Base-by-base conservation (phyloP, 1,284 basidiomycete species). In the Butyriboletus appendiculatus region DNA sequence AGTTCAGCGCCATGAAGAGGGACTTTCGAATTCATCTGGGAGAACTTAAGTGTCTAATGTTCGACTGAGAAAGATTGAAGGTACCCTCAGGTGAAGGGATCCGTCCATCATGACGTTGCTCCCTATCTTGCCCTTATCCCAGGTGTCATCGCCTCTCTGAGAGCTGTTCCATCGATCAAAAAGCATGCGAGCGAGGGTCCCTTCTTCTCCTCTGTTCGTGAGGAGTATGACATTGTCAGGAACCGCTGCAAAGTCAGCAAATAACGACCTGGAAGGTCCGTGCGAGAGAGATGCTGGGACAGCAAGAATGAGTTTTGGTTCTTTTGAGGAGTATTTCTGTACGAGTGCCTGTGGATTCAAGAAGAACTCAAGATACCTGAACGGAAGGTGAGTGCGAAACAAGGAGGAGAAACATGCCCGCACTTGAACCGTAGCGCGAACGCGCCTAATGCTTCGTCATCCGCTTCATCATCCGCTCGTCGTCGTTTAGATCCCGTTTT, bases 221-320 rank as follows among this genome's bases (percentile, higher is more conserved):
- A 97, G 79, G 5, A 98, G 77, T 26, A 98, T 80, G 38, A 95
- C 87, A 61, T 97, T 97, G 53, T 88, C 87, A 0, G 90, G 83
- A 11, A 85, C 80, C 8, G 83, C 78, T 4, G 92, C 93, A 72
- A 98, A 94, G 42, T 92, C 84, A 11, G 86, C 79, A 67, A 99
- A 96, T 3, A 99, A 71, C 33, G 82, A 78, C 22, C 96, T 82
- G 0, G 96, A 96, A 9, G 92, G 90, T 1, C 97, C 96, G 66
- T 98, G 91, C 0, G 95, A 96, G 57, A 99, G 79, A 0, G 92
- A 92, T 0, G 91, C 86, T 0, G 97, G 96, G 20, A 96, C 90
- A 0, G 96, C 94, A 6, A 99, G 81, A 50, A 99, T 94, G 35
- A 98, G 81, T 68, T 98, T 98, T 0, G 96, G 93, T 53, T 91